These are phyloP conservation scores for Cladophialophora yegresii DNA, from an alignment of 2,329 filamentous ascomycete species.

Conservation along the genomic window DNA sequence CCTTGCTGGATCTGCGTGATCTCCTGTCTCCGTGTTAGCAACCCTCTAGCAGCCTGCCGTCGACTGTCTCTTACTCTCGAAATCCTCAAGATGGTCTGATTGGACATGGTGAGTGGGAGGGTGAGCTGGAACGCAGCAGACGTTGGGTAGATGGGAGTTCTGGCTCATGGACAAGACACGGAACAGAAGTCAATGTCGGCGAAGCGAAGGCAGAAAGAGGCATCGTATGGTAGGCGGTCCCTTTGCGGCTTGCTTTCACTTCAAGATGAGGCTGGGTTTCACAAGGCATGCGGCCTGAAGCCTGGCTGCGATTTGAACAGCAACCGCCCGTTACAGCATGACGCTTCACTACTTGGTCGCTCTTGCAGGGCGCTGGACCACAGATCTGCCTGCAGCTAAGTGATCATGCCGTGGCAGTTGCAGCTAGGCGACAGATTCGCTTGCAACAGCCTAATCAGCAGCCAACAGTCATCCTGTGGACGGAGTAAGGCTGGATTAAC, in stretches of 20 bases:
- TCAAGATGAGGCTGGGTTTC: conserved; percentile 30
- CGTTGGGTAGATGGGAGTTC: background rate
- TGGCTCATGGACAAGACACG: conserved; percentile 13
- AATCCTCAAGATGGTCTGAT: conserved; percentile 86
- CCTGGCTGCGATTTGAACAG: background rate
- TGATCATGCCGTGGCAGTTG: background rate
- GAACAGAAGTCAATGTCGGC: background rate
- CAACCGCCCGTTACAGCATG: background rate
- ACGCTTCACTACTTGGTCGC: conserved; percentile 4
- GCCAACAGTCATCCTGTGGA: background rate
- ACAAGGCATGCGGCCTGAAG: conserved; percentile 15
- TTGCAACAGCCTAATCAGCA: background rate
- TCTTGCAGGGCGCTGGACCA: background rate
- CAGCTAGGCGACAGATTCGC: background rate
- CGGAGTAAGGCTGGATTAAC: background rate
- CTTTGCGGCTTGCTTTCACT: conserved; percentile 4
- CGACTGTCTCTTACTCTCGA: conserved; percentile 63
- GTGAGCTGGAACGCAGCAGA: background rate
- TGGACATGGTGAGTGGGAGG: conserved; percentile 60
- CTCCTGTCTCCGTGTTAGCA: conserved; percentile 60
- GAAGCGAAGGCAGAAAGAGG: conserved; percentile 17
- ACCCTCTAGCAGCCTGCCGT: conserved; percentile 21
- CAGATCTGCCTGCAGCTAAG: conserved; percentile 17
- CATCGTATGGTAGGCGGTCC: conserved; percentile 15
- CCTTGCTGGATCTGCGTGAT: conserved; percentile 81